Evolutionary conservation across 768 basidiomycete species (phyloP).

Genomic region (Pisolithus albus): DNA sequence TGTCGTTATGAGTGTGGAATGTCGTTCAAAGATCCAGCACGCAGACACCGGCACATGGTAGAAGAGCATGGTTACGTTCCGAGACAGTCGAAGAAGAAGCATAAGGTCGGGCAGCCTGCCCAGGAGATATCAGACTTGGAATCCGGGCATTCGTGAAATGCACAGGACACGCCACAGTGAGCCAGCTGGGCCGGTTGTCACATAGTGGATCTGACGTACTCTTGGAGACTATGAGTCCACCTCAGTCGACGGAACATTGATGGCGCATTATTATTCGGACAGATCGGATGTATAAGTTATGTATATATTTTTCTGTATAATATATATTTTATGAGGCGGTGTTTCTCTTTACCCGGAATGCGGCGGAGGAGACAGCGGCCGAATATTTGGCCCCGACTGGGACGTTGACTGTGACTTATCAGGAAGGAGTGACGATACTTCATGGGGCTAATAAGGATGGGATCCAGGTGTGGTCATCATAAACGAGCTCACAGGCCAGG

Average conservation of each 20-base stretch:
- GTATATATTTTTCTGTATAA: background rate
- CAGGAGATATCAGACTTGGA: conserved; percentile 20
- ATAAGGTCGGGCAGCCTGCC: conserved; percentile 28
- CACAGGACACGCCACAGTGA: conserved; percentile 23
- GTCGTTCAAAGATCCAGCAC: conserved; percentile 58
- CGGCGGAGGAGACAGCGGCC: background rate
- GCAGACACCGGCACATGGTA: conserved; percentile 54
- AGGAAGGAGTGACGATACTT: too few relatives aligned
- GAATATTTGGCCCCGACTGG: too few relatives aligned
- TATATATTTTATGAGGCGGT: background rate
- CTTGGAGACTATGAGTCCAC: background rate
- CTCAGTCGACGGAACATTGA: background rate
- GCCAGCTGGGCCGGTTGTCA: conserved; percentile 4
- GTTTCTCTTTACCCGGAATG: conserved; percentile 1
- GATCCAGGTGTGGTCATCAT: background rate
- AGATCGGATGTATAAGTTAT: background rate
- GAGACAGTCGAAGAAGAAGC: conserved; percentile 39
- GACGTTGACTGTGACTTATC: too few relatives aligned
- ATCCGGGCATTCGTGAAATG: conserved; percentile 28
- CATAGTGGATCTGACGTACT: background rate
- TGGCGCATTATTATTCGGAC: background rate
- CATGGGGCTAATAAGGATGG: background rate
- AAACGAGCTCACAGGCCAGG: background rate
- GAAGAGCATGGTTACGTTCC: conserved; percentile 46
- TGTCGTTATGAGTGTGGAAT: conserved; percentile 46